Conservation (phyloP, 441 rosid genomes). For the Arabidopsis hybrid region DNA sequence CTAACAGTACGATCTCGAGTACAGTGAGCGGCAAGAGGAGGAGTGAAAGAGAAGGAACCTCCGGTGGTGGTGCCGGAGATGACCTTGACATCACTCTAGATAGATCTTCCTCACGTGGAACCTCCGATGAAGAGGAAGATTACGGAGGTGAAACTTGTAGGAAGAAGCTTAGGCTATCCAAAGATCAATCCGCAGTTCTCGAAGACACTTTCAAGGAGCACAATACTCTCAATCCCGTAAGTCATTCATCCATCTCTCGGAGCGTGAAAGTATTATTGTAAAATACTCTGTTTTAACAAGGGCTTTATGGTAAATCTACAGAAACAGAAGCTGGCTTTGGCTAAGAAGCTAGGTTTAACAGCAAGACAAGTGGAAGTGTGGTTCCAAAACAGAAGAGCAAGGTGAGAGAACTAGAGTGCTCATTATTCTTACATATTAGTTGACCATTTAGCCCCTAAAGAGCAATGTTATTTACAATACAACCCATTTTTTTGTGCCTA, state of each 20-base stretch:
- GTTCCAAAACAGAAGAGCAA: conserved; percentile 99
- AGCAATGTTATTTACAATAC: conserved; percentile 29
- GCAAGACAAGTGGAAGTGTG: conserved; percentile 97
- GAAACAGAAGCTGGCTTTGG: conserved; percentile 91
- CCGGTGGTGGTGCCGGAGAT: conserved; percentile 41
- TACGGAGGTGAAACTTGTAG: conserved; percentile 86
- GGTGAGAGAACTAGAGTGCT: conserved; percentile 51
- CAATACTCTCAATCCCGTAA: conserved; percentile 94
- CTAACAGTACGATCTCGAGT: conserved; percentile 84
- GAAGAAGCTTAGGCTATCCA: conserved; percentile 92
- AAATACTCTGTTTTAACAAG: background rate
- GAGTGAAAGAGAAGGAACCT: conserved; percentile 71
- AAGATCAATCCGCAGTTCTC: conserved; percentile 90
- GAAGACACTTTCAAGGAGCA: conserved; percentile 96
- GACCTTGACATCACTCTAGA: conserved; percentile 65
- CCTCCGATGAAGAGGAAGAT: conserved; percentile 67
- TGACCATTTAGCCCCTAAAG: background rate
- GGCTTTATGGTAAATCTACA: conserved; percentile 42
- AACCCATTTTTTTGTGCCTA: background rate
- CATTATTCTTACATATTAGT: background rate
- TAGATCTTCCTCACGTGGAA: conserved; percentile 73
- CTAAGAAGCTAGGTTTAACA: conserved; percentile 84
- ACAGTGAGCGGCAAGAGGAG: conserved; percentile 85
- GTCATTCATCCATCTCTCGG: conserved; percentile 33
- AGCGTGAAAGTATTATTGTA: background rate